Base-by-base conservation (phyloP, 768 basidiomycete genomes). In the Boletus reticuloceps region DNA sequence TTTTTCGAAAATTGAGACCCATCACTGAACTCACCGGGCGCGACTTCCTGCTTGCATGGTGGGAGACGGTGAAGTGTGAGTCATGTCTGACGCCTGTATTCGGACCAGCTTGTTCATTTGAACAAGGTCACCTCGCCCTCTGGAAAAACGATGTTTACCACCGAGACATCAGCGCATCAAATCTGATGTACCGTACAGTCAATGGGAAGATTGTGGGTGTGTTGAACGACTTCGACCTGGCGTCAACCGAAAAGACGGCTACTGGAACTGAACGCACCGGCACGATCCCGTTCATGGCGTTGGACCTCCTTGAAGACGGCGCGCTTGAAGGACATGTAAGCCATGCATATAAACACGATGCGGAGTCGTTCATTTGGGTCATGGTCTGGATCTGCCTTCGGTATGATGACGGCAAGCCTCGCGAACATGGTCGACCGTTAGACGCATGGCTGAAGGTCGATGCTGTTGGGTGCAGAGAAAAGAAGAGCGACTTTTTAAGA, bases 351-450 rank as follows among this genome's bases (percentile, higher is more conserved):
- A 14, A 34, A 34, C 12, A 34, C 13, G 34, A 34, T 34, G 34
- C 34, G 34, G 34, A 34, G 34, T 34, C 34, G 11, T 34, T 34
- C 13, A 34, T 34, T 34, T 34, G 34, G 34, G 34, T 34, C 34
- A 11, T 34, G 13, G 6, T 34, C 34, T 34, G 34, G 34, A 34
- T 34, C 34, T 34, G 12, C 34, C 34, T 34, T 14, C 34, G 34
- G 34, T 34, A 34, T 34, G 34, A 11, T 12, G 34, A 34, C 88
- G 5, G 88, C 85, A 6, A 77, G 89, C 69, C 74, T 88, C 22
- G 16, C 25, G 11, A 27, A 9, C 42, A 27, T 25, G 29, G 10
- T 40, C 25, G 20, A 40, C 50, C 39, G 3, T n/a, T 42, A 4
- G 31, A 51, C 17, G 12, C 4, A 31, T 42, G 41, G 50, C 40